phyloP scores from a whole-genome alignment of 345 rosid species.

The sweet orange (Citrus sinensis) region DVS_A1.0 CM039166.1:11759001-11759500 shows the following conservation, averaged over 20 bases:
- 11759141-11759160: constrained; percentile 6
- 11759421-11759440: constrained; percentile 17
- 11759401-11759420: constrained; percentile 8
- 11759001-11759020: not conserved
- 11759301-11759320: not conserved
- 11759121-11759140: constrained; percentile 11
- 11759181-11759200: not conserved
- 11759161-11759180: not conserved
- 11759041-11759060: not conserved
- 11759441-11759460: constrained; percentile 45
- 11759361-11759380: not conserved
- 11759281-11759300: not conserved
- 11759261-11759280: not conserved
- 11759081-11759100: not conserved
- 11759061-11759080: not conserved
- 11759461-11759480: constrained; percentile 77
- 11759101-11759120: constrained; percentile 13
- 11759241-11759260: not conserved
- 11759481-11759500: constrained; percentile 60
- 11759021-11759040: not conserved
- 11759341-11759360: not conserved
- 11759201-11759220: not conserved
- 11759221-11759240: constrained; percentile 3
- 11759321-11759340: not conserved
- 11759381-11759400: not conserved